Base-by-base conservation (phyloP, 2,329 filamentous ascomycete genomes). In the Herpotrichia juniperi region DNA sequence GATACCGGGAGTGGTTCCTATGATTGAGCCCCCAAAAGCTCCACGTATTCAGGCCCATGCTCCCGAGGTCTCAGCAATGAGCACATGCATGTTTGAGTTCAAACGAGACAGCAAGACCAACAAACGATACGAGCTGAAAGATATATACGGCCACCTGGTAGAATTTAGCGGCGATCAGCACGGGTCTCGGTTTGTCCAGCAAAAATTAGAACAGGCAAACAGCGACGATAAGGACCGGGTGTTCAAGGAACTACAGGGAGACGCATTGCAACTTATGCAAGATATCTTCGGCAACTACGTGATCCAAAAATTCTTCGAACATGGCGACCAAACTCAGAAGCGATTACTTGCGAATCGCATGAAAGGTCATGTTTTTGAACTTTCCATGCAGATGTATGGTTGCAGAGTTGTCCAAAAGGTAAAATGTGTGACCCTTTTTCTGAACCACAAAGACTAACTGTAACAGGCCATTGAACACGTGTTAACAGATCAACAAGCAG, bases 261-360 rank as follows among this genome's bases (percentile, higher is more conserved):
- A 99, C 61, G 86, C 89, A 1, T 75, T 96, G 25, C 91, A 93
- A 67, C 79, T 99, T 42, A 97, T 96, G 91, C 93, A 88, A 40
- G 94, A 97, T 71, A 88, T 97, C 0, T 99, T 97, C 68, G 94
- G 94, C 48, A 99, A 99, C 73, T 99, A 97, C 68, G 94, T 99
- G 30, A 93, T 97, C 32, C 94, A 99, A 68, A 97, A 97, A 72
- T 87, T 97, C 69, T 97, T 97, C 57, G 93, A 97, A 71, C 91
- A 97, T 71, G 93, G 94, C 32, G 96, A 91, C 62, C 93, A 96
- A 74, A 83, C 87, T 0, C 94, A 99, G 77, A 99, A 99, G 79
- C 92, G 88, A 73, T 82, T 89, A 2, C 76, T 99, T 35, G 92
- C 91, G 1, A 86, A 87, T 57, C 87, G 90, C 72, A 97, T 97